These are phyloP conservation scores for Talaromyces sp. DNA, from an alignment of 2,329 filamentous ascomycete genomes.

Conservation along the genomic window DNA sequence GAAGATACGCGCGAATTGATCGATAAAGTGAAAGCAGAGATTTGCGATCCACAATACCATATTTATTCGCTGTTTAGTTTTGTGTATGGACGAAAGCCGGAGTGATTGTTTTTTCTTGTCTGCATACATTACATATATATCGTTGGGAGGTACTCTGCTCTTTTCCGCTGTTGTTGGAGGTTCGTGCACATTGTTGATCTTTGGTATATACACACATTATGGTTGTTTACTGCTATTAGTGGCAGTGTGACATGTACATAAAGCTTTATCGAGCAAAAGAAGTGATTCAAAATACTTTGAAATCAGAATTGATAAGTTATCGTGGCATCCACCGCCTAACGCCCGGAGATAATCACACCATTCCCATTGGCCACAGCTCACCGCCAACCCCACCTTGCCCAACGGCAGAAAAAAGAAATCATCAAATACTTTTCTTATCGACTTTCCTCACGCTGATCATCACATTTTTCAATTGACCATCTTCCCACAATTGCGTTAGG, in stretches of 20 bases:
- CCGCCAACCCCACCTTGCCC: not conserved
- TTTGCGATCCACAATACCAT: conserved; percentile 31
- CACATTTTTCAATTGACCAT: not conserved
- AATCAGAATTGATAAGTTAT: not conserved
- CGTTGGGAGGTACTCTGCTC: not conserved
- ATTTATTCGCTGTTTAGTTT: conserved; percentile 26
- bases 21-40: conserved; percentile 33
- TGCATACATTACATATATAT: conserved; percentile 1
- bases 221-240: not conserved
- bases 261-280: not conserved
- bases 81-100: conserved; percentile 21
- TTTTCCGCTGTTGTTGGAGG: not conserved
- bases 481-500: not conserved
- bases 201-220: not conserved
- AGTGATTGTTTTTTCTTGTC: not conserved
- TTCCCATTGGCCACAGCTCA: not conserved
- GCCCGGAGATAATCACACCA: not conserved
- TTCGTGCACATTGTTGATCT: not conserved
- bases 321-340: not conserved
- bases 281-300: not conserved
- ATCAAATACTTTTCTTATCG: not conserved
- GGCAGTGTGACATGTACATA: not conserved
- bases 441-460: not conserved
- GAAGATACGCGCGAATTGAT: conserved; percentile 34
- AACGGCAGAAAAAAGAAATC: conserved; percentile 3